Evolutionary conservation across 345 rosid genomes (phyloP), one percentile per base, ranked within the genome.

Genomic region (Isatis tinctoria): DNA sequence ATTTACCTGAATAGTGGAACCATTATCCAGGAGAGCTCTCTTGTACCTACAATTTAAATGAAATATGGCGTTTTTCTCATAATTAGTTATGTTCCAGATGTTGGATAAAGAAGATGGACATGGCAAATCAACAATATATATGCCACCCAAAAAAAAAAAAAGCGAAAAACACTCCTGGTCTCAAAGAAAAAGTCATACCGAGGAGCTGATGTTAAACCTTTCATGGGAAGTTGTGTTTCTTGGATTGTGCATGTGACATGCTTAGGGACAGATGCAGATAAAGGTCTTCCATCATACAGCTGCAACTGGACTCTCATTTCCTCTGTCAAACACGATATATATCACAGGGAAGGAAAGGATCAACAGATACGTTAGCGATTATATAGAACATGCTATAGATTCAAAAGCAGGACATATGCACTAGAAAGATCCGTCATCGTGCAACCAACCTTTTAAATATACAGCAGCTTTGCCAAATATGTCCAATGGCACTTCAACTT

Each of bases 21-120:
- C 93, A 74, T 90, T 94, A 70, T 91, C 97, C 73, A 94, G 80
- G 60, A 91, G 62, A 74, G 95, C 98, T 79, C 69, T 88, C 83
- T 86, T 87, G 76, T 88, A 89, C 85, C 98, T 94, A 86, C 85
- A 33, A 11, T 33, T 60, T 56, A 11, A 2, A 30, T 3, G 45
- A 75, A 35, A 12, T 18, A 28, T 40, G 36, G 47, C 0, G 28
- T 40, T 64, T 64, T 63, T 14, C 2, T 39, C 68, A 49, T 60
- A n/a, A 37, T 13, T 45, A n/a, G n/a, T 41, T 58, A 9, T 26
- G 12, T 66, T 66, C 20, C 4, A 4, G 27, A 37, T 57, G 26
- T 36, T 57, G 9, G 22, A 53, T 13, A 44, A 41, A 40, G 36
- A 51, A n/a, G n/a, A n/a, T n/a, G n/a, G n/a, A n/a, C n/a, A n/a